These are phyloP conservation scores for Galerina marginata DNA, from an alignment of 768 basidiomycete genomes.

Conservation along the genomic window DNA sequence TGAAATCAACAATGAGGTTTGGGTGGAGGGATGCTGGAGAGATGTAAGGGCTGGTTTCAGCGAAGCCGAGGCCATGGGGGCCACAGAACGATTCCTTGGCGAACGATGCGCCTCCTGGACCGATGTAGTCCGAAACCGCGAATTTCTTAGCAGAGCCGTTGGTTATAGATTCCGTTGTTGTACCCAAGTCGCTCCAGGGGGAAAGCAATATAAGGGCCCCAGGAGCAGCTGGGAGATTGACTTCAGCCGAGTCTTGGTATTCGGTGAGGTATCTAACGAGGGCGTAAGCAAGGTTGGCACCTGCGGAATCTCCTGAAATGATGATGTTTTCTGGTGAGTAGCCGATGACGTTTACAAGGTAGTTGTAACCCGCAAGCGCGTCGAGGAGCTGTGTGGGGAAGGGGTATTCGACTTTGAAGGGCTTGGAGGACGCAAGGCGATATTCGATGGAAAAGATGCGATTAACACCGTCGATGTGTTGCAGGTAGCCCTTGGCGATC, in stretches of 20 bases:
- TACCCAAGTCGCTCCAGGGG: constrained; percentile 59
- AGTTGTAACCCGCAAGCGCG: constrained; percentile 73
- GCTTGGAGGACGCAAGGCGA: constrained; percentile 58
- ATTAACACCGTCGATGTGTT: constrained; percentile 46
- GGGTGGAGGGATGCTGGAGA: constrained; percentile 59
- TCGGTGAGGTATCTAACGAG: constrained; percentile 67
- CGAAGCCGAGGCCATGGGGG: constrained; percentile 51
- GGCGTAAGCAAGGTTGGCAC: constrained; percentile 72
- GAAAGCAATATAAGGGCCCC: constrained; percentile 58
- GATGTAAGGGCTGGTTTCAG: constrained; percentile 55
- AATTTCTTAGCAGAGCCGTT: constrained; percentile 43
- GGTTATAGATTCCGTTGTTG: constrained; percentile 40
- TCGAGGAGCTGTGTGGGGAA: constrained; percentile 83
- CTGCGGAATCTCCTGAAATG: constrained; percentile 77
- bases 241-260: constrained; percentile 37
- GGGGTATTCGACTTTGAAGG: constrained; percentile 50
- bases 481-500: constrained; percentile 52
- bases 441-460: constrained; percentile 74
- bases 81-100: constrained; percentile 50
- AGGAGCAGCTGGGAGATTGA: constrained; percentile 48
- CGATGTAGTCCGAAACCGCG: constrained; percentile 43
- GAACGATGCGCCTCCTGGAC: constrained; percentile 31
- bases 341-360: constrained; percentile 63
- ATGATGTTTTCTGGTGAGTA: constrained; percentile 67
- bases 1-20: constrained; percentile 45